Percentiles rank a stretch among this genome's conserved stretches.
Evolutionary conservation across 768 basidiomycete genomes (phyloP).

Genomic region (Tulasnella sp.): DNA sequence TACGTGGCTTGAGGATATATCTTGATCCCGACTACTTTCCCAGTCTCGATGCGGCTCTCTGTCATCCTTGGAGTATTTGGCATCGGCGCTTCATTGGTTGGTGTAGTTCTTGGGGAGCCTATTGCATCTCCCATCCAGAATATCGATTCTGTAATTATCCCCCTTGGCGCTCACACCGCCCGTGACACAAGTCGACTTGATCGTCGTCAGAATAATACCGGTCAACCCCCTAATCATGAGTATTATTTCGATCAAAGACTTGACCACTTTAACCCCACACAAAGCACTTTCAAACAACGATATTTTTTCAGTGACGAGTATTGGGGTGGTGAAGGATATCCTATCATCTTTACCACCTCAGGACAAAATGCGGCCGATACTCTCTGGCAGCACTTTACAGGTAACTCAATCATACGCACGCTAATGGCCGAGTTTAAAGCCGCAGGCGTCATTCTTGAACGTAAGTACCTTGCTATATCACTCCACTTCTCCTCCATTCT

Average conservation of each 20-base stretch:
- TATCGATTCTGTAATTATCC: no score
- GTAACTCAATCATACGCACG: not conserved
- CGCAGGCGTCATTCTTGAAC: slow-evolving; percentile 10
- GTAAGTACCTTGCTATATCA: not conserved
- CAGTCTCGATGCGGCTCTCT: no score
- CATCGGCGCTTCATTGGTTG: no score
- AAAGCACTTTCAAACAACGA: slow-evolving; percentile 16
- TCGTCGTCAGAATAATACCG: no score
- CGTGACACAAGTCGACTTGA: no score
- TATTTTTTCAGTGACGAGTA: slow-evolving; percentile 9
- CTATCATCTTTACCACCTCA: slow-evolving; percentile 10
- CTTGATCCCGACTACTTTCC: no score
- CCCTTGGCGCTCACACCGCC: no score
- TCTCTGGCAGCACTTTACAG: not conserved
- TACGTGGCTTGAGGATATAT: no score
- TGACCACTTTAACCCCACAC: slow-evolving; percentile 11
- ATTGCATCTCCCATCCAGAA: no score
- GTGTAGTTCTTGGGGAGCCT: no score
- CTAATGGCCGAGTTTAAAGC: slow-evolving; percentile 3
- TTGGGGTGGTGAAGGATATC: not conserved
- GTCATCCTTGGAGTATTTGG: no score
- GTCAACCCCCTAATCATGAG: no score
- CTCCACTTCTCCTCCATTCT: not conserved
- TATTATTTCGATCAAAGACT: slow-evolving; percentile 15
- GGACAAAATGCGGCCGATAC: slow-evolving; percentile 5